Base-by-base conservation (phyloP, 2,329 filamentous ascomycete genomes). In the Colletotrichum sp. region DNA sequence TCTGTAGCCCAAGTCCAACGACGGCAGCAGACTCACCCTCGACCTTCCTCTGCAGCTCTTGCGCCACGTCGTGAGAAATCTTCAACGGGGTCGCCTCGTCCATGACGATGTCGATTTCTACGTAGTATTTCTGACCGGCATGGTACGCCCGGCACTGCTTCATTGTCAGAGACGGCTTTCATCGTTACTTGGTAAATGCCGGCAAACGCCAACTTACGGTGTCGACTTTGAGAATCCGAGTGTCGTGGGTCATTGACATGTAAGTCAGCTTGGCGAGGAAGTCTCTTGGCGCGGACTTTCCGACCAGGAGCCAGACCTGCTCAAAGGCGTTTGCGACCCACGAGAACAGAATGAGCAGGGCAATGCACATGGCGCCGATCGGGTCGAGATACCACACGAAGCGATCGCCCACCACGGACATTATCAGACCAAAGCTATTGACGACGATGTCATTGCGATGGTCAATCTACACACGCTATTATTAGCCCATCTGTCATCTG, bases 21-120 rank as follows among this genome's bases (percentile, higher is more conserved):
- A 2, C 52, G 8, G n/a, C 28, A 16, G 68, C 71, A 10, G 4
- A 63, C 74, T 68, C 15, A 81, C 89, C 90, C 83, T 93, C 91
- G 15, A 92, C 85, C 82, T 92, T 93, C 60, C 91, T 87, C 82
- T 92, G 91, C 67, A 93, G 81, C 12, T 87, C 86, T 81, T 93
- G 91, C 26, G 89, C 89, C 30, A 93, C 89, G 77, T 93, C 91
- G 78, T 93, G 91, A 3, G 90, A 90, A 68, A 92, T 84, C 75
- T 87, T 89, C 30, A 92, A 84, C 8, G 89, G 89, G 3, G 88
- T 85, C 6, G 87, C 84, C 76, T 89, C 89, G 79, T 91, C 88
- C 86, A 93, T 91, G 67, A 93, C 88, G 68, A 93, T 87, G 79
- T 93, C 91, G 6, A 93, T 88, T 78, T 93, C 91, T 22, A 92